A percentile compares a stretch with the other conserved stretches of the same genome.
phyloP scores from a whole-genome alignment of 2,329 filamentous ascomycete genomes.

The Aspergillus ruber region DNA sequence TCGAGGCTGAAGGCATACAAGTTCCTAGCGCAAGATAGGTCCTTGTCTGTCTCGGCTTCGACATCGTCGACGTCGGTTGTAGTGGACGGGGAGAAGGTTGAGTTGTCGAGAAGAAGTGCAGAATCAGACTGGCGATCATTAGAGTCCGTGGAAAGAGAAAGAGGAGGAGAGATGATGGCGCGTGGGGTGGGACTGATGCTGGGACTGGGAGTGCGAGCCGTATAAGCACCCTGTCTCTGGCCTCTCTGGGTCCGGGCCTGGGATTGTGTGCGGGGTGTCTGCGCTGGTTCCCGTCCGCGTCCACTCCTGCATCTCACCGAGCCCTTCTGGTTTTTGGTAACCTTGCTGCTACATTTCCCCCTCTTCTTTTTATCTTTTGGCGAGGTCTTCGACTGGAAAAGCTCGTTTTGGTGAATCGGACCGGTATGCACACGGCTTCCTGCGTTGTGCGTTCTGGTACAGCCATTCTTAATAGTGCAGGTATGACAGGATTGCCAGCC shows the following conservation, averaged over 20 bases:
- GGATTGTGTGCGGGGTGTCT: too few relatives aligned
- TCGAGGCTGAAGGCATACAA: constrained; percentile 1
- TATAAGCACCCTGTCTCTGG: too few relatives aligned
- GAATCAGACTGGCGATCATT: background rate
- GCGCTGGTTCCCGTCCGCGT: background rate
- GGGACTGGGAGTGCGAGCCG: too few relatives aligned
- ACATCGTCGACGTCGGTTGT: background rate
- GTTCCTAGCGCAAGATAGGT: background rate
- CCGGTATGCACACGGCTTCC: constrained; percentile 5
- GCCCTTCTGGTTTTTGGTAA: background rate
- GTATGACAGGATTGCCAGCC: constrained; percentile 30
- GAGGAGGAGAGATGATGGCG: too few relatives aligned
- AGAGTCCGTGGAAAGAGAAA: too few relatives aligned
- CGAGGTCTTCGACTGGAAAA: background rate
- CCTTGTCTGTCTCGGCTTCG: background rate
- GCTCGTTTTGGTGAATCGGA: background rate
- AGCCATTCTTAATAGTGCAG: constrained; percentile 17
- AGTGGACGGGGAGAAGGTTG: background rate
- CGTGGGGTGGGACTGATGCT: too few relatives aligned
- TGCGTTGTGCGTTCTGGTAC: constrained; percentile 7
- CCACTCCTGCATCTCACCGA: too few relatives aligned
- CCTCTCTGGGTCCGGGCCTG: too few relatives aligned
- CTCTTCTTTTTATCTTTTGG: background rate
- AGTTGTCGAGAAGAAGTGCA: background rate
- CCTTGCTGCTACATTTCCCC: background rate